Conservation (phyloP, 202 grass and related monocot species). For the Hordeum pubiflorum region DNA sequence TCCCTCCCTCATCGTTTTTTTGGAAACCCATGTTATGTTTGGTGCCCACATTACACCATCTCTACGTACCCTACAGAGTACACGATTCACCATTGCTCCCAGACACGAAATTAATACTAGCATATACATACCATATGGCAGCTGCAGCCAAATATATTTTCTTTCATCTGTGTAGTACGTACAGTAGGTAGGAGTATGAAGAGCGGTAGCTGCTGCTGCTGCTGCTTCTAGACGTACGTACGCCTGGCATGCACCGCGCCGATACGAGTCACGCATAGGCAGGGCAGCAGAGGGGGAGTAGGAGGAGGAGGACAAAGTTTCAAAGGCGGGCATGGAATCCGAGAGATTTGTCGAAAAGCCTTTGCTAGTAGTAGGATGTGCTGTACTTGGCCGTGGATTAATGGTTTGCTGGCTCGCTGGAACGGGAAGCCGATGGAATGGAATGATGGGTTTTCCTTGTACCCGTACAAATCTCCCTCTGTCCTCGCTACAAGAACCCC, state of each 20-base stretch:
- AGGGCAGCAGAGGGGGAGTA: not conserved
- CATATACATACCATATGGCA: not conserved
- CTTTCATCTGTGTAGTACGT: not conserved
- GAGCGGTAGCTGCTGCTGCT: not conserved
- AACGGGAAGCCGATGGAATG: slow-evolving; percentile 3
- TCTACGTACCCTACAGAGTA: not conserved
- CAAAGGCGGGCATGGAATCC: slow-evolving; percentile 32
- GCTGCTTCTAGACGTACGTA: not conserved
- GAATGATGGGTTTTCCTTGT: slow-evolving; percentile 86
- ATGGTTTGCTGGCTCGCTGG: not conserved
- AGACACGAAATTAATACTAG: not conserved
- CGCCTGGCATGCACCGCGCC: not conserved
- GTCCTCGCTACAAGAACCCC: slow-evolving; percentile 29
- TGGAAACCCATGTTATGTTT: slow-evolving; percentile 7
- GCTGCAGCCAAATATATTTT: not conserved
- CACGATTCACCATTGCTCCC: not conserved
- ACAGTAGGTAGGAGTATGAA: too few species aligned
- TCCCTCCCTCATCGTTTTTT: not conserved
- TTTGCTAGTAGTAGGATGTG: not conserved
- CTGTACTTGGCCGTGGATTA: not conserved
- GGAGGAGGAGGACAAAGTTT: slow-evolving; percentile 15
- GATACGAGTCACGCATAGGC: not conserved
- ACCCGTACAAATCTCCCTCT: slow-evolving; percentile 66
- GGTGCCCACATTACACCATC: not conserved
- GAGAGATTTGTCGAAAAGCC: slow-evolving; percentile 56